Percentiles rank a stretch among this genome's conserved stretches.
Conservation (phyloP, 495 filamentous ascomycete species). For the Hypoxylon fragiforme region DNA sequence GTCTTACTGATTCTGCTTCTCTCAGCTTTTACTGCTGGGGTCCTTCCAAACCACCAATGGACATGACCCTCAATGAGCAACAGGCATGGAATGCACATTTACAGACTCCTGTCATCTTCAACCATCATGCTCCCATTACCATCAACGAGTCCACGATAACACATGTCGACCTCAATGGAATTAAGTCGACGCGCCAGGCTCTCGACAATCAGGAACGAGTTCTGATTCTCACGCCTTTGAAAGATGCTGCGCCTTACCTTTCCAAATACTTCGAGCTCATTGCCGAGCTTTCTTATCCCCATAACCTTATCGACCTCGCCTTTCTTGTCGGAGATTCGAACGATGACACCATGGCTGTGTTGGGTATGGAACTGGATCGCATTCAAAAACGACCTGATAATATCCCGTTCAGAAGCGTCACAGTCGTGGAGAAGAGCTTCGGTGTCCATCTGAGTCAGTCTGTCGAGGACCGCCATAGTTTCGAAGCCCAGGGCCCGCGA, state of each 20-base stretch:
- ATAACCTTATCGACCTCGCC: slow-evolving; percentile 90
- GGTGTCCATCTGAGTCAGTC: slow-evolving; percentile 67
- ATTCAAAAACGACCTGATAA: slow-evolving; percentile 82
- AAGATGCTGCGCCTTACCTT: slow-evolving; percentile 82
- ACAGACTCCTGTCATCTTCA: slow-evolving; percentile 92
- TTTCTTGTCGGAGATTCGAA: slow-evolving; percentile 91
- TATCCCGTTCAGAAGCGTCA: slow-evolving; percentile 77
- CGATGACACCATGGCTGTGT: slow-evolving; percentile 83
- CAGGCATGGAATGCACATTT: slow-evolving; percentile 84
- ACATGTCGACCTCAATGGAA: slow-evolving; percentile 79
- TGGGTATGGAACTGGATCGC: slow-evolving; percentile 81
- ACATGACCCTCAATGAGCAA: slow-evolving; percentile 89
- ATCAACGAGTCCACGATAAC: slow-evolving; percentile 80
- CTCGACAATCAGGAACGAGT: slow-evolving; percentile 80
- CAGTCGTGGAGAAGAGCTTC: slow-evolving; percentile 90
- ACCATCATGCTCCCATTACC: slow-evolving; percentile 85
- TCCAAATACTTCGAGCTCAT: slow-evolving; percentile 92
- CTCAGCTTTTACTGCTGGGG: slow-evolving; percentile 96
- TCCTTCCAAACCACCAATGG: slow-evolving; percentile 87
- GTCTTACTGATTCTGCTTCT: slow-evolving; percentile 28
- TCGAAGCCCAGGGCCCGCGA: slow-evolving; percentile 84
- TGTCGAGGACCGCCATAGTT: slow-evolving; percentile 82
- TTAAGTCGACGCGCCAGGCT: slow-evolving; percentile 80
- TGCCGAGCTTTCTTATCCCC: slow-evolving; percentile 87
- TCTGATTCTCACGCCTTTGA: slow-evolving; percentile 91